Conservation (phyloP, 2,329 filamentous ascomycete genomes). For the Trichoderma cornu-damae region DNA sequence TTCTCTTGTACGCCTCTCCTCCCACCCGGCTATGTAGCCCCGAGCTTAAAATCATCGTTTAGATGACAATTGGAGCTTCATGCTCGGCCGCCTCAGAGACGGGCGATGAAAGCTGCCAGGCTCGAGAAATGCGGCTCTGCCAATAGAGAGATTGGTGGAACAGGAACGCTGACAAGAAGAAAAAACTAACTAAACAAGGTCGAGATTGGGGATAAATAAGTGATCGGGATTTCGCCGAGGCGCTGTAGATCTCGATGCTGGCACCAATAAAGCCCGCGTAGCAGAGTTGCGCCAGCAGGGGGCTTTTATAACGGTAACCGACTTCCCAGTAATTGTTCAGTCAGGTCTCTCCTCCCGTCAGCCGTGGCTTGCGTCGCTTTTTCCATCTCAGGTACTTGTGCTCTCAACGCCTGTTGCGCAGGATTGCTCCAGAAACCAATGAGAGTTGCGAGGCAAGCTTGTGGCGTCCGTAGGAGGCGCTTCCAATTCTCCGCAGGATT, state of each 20-base stretch:
- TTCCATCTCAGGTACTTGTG: neutral
- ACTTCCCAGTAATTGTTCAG: no score
- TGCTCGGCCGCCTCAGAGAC: neutral
- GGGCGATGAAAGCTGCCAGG: neutral
- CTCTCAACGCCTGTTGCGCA: neutral
- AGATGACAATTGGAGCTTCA: no score
- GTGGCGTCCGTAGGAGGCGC: neutral
- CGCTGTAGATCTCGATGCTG: neutral
- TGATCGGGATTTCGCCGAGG: slow-evolving; percentile 6
- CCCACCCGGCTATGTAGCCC: no score
- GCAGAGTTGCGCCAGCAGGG: neutral
- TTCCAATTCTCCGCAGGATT: neutral
- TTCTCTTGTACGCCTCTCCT: no score
- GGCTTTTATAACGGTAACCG: neutral
- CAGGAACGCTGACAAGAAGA: neutral
- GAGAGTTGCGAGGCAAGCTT: neutral
- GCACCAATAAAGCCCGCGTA: neutral
- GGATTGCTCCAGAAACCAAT: neutral
- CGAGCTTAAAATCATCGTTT: neutral
- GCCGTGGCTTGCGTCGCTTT: neutral
- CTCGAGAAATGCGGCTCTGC: neutral
- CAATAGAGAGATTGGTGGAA: neutral
- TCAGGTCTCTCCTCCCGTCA: neutral
- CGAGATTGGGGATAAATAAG: neutral
- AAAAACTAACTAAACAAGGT: neutral